Conservation (phyloP, 176 grass and related monocot species). For the Melocanna baccifera region DNA sequence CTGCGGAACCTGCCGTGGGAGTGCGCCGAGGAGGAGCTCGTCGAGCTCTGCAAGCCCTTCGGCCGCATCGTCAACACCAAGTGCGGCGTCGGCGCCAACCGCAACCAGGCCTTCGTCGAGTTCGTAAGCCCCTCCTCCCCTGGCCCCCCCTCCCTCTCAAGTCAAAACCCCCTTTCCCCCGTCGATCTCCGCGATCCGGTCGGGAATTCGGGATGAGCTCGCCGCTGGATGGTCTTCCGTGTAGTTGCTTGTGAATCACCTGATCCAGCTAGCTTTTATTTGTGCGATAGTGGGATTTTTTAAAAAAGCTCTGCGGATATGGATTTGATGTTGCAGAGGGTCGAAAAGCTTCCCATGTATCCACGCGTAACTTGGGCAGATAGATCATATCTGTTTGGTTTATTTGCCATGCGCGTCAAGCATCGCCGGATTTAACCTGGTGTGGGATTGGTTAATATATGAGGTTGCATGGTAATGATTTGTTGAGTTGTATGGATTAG, state of each 20-base stretch:
- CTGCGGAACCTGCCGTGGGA: slow-evolving; percentile 95
- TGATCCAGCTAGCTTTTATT: slow-evolving; percentile 25
- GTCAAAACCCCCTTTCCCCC: background rate
- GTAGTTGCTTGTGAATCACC: background rate
- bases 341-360: background rate
- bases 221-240: background rate
- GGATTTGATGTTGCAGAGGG: background rate
- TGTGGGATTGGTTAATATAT: background rate
- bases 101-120: slow-evolving; percentile 95
- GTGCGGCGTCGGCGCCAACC: slow-evolving; percentile 84
- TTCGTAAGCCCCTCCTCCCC: slow-evolving; percentile 51
- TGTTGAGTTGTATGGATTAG: background rate
- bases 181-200: slow-evolving; percentile 9
- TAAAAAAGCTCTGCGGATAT: background rate
- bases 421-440: background rate
- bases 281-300: background rate
- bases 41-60: slow-evolving; percentile 94
- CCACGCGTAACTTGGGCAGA: background rate
- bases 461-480: background rate
- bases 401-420: background rate
- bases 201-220: background rate
- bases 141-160: background rate
- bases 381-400: background rate
- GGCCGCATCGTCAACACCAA: slow-evolving; percentile 87
- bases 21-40: slow-evolving; percentile 83